Base-by-base conservation (phyloP, 148 eudicot genomes). In the Heliamphora exappendiculata region DNA sequence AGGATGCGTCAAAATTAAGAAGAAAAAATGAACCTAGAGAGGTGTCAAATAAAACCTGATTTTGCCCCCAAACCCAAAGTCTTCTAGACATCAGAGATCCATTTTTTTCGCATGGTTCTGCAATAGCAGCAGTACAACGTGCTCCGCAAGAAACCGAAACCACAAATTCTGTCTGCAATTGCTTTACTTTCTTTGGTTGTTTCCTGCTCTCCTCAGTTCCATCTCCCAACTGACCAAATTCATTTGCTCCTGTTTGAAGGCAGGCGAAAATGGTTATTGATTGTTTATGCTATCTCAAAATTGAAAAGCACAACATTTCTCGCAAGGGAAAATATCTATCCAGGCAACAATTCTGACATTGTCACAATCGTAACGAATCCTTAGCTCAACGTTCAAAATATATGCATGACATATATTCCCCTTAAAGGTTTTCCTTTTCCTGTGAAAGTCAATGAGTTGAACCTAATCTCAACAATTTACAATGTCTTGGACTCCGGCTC, bases 51-150 rank as follows among this genome's bases (percentile, higher is more conserved):
- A 41, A 11, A 47, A 96, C 99, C 94, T 96, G 99, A 84, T 96
- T 96, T 80, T 96, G 97, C 75, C 99, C 99, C 99, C 99, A 96
- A 76, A 96, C 93, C 99, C 99, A 96, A 68, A 96, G 93, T 80
- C 98, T 87, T 74, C 98, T 83, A 42, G 83, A 73, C 58, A 93
- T 80, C 34, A 82, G 49, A 71, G 89, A 86, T 78, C 95, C 98
- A 88, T 93, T 94, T 76, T 87, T 90, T 77, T 86, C 91, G 67
- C 97, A 97, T 74, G 99, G 95, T 75, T 89, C 92, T 75, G 97
- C 91, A 83, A 96, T 91, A 81, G 99, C 98, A 74, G 95, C 99
- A 75, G 99, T 96, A 80, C 99, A 96, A 86, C 90, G 92, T 58
- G 98, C 98, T 69, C 99, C 99, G 84, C 99, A 96, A 3, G 99